A percentile compares a stretch with the other conserved stretches of the same genome.
Conservation (phyloP, 2,329 filamentous ascomycete species). For the Arthrobotrys conoides region DNA sequence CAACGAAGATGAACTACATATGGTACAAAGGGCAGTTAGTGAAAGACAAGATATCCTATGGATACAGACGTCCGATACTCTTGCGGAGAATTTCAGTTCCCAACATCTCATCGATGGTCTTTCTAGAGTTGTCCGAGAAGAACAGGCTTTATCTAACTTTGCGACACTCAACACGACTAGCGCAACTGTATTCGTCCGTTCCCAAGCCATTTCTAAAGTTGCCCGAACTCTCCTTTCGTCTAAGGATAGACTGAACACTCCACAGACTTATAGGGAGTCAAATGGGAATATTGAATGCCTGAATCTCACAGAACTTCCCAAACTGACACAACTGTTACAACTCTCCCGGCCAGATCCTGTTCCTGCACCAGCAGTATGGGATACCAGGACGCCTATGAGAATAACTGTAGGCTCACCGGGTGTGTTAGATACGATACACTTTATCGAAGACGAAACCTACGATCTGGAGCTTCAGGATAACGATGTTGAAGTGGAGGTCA, state of each 20-base stretch:
- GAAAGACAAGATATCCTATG: conserved; percentile 29
- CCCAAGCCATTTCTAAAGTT: conserved; percentile 21
- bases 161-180: conserved; percentile 4
- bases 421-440: conserved; percentile 32
- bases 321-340: conserved; percentile 10
- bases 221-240: not conserved
- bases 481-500: conserved; percentile 69
- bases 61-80: conserved; percentile 16
- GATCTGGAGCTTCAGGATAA: conserved; percentile 25
- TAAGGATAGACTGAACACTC: not conserved
- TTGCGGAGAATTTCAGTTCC: conserved; percentile 4
- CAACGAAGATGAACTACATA: not conserved
- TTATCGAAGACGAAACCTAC: conserved; percentile 35
- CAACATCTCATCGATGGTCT: conserved; percentile 40
- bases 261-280: conserved; percentile 31
- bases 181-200: not conserved
- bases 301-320: not conserved
- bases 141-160: conserved; percentile 23
- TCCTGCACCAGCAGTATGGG: conserved; percentile 4
- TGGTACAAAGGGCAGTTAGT: conserved; percentile 1
- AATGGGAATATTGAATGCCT: conserved; percentile 17
- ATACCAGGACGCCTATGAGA: conserved; percentile 14
- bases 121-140: conserved; percentile 24
- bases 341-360: not conserved
- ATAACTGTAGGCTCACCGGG: conserved; percentile 30